Evolutionary conservation across 768 basidiomycete genomes (phyloP), one percentile per base, ranked within the genome.

Genomic region (Phanerodontia chrysosporium): DNA sequence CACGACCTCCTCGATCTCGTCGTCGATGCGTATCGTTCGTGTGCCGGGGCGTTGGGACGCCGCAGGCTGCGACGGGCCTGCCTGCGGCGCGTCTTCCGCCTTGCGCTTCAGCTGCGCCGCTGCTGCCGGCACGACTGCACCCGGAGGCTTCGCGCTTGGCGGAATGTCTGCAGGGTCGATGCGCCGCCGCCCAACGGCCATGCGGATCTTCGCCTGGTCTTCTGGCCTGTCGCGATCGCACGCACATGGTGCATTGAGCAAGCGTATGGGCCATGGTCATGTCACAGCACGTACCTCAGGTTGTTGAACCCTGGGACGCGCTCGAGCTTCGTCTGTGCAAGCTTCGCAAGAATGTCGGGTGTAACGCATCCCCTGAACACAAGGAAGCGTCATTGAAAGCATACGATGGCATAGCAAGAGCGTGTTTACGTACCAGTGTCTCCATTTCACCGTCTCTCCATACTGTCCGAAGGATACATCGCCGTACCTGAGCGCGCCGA

Each of bases 401-500:
- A 29, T 36, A 57, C 32, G 8, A 44, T 57, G 46, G 29, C 45
- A n/a, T 49, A 51, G 53, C 45, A 32, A 59, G 21, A 32, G 29
- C 32, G 13, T 6, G 39, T 58, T 42, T 39, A 65, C 76, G 65
- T 71, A 89, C 89, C 90, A 92, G 64, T 92, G 90, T 44, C 83
- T 76, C 90, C 90, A 92, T 66, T 84, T 78, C 2, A 90, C 82
- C 0, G 77, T 81, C 69, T 89, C 86, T 49, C 86, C 83, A 52
- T 78, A 83, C 39, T 77, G 71, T 21, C 69, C 73, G 9, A 66
- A 65, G 7, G 69, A 70, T 6, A 78, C 77, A 53, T 75, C 72
- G 0, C 90, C 90, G 64, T 91, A 90, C n/a, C 90, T 75, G 58
- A 92, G 71, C 18, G 76, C 76, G 1, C 85, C 87, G 16, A 76